Evolutionary conservation across 441 rosid genomes (phyloP).

Genomic region (Gossypium schwendimanii): DNA sequence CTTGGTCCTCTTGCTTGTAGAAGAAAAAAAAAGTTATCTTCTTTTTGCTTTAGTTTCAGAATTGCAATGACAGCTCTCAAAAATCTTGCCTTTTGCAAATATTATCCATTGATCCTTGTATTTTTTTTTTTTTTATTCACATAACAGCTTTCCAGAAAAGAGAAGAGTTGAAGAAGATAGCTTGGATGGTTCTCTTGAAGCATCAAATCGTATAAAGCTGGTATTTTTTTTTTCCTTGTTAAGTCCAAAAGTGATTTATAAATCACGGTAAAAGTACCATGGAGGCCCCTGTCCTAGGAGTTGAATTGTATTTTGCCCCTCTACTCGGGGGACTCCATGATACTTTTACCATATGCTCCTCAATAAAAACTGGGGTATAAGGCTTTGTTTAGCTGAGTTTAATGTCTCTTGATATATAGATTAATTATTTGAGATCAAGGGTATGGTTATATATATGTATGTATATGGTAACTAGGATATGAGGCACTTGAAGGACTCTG

Average conservation of each 20-base stretch:
- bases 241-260: not conserved
- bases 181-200: conserved; percentile 34
- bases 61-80: conserved; percentile 16
- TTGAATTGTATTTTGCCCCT: too few relatives aligned
- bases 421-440: not conserved
- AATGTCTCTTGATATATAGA: not conserved
- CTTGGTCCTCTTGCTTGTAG: conserved; percentile 8
- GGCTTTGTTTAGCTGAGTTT: conserved; percentile 2
- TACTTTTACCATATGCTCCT: too few relatives aligned
- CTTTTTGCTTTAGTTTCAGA: not conserved
- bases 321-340: too few relatives aligned
- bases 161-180: conserved; percentile 41
- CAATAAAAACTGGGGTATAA: not conserved
- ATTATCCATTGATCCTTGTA: conserved; percentile 17
- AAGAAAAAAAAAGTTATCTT: not conserved
- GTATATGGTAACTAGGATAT: conserved; percentile 37
- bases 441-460: conserved; percentile 6
- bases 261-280: not conserved
- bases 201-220: conserved; percentile 49
- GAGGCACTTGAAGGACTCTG: conserved; percentile 32
- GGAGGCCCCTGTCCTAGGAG: too few relatives aligned
- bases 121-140: conserved; percentile 15
- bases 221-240: conserved; percentile 28
- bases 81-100: conserved; percentile 17
- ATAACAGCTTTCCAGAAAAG: conserved; percentile 70